A percentile compares a stretch with the other conserved stretches of the same genome.
These are phyloP conservation scores for Dipodascopsis tothii DNA, from an alignment of 805 yeast genomes.

Conservation along the genomic window DNA sequence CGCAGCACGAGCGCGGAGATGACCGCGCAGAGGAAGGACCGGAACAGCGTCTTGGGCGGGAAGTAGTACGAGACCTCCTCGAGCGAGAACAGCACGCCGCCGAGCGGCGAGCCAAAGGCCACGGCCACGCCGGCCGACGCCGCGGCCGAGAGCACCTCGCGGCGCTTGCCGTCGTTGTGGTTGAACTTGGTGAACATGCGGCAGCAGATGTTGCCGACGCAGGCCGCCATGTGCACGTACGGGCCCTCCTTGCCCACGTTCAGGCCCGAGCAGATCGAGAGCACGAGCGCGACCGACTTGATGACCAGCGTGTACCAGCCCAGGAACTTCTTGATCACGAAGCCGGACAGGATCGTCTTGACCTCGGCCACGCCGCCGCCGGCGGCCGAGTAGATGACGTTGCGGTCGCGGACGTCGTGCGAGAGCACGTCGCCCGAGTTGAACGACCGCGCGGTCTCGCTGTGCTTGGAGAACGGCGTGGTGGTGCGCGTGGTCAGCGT, in stretches of 20 bases:
- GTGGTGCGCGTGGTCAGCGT: constrained; percentile 41
- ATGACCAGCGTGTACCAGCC: constrained; percentile 46
- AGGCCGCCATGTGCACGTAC: constrained; percentile 51
- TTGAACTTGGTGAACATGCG: constrained; percentile 42
- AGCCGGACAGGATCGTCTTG: constrained; percentile 52
- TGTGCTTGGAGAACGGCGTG: constrained; percentile 28
- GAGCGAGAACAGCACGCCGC: constrained; percentile 50
- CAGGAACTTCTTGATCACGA: constrained; percentile 46
- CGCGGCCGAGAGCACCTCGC: constrained; percentile 50
- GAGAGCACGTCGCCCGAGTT: background rate
- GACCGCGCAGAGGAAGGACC: constrained; percentile 51
- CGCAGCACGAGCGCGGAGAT: constrained; percentile 46
- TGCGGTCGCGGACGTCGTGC: constrained; percentile 10
- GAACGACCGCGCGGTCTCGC: background rate
- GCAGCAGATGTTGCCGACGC: constrained; percentile 49
- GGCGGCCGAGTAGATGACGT: constrained; percentile 43
- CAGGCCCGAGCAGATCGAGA: constrained; percentile 53
- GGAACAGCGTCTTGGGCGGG: constrained; percentile 48
- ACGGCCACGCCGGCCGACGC: constrained; percentile 55
- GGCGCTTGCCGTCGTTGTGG: constrained; percentile 43
- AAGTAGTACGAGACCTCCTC: constrained; percentile 53
- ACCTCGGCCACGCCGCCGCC: constrained; percentile 58
- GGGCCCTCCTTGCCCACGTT: constrained; percentile 58
- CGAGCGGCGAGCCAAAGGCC: constrained; percentile 55
- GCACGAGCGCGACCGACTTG: constrained; percentile 42